Percentiles rank a stretch among this genome's conserved stretches.
phyloP scores from a whole-genome alignment of 2,329 filamentous ascomycete genomes.

The Stylonectria norvegica region DNA sequence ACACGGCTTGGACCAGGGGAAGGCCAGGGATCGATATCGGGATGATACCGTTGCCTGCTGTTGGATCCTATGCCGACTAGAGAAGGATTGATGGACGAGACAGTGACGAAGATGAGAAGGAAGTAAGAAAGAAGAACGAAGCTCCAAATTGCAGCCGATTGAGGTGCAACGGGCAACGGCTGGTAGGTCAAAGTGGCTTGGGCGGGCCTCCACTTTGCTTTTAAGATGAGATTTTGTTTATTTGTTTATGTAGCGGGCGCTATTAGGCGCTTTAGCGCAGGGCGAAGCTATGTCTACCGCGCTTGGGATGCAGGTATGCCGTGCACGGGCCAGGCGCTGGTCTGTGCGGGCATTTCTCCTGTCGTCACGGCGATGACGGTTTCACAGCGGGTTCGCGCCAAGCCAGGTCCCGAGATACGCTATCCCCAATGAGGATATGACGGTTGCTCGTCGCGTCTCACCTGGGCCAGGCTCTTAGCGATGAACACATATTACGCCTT shows the following conservation, averaged over 20 bases:
- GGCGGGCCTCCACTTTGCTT: conserved; percentile 23
- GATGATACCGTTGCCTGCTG: conserved; percentile 3
- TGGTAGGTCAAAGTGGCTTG: conserved; percentile 17
- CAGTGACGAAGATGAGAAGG: conserved; percentile 1
- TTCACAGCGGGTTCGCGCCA: conserved; percentile 16
- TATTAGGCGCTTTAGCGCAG: conserved; percentile 24
- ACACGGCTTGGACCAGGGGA: conserved; percentile 24
- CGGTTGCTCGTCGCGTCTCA: conserved; percentile 23
- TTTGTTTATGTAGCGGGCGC: conserved; percentile 32
- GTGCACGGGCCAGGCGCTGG: conserved; percentile 22
- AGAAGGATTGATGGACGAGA: conserved; percentile 3
- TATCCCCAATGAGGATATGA: conserved; percentile 9
- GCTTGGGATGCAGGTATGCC: conserved; percentile 15
- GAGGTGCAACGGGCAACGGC: conserved; percentile 29
- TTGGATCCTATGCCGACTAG: not conserved
- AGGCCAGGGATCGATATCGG: conserved; percentile 17
- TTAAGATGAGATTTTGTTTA: conserved; percentile 32
- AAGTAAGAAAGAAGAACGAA: conserved; percentile 16
- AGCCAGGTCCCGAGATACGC: not conserved
- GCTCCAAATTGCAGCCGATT: conserved; percentile 15
- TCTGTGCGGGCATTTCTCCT: conserved; percentile 10
- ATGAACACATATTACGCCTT: conserved; percentile 8
- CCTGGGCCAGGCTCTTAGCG: conserved; percentile 8
- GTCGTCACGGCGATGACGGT: conserved; percentile 36
- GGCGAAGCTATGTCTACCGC: conserved; percentile 11